phyloP scores from a whole-genome alignment of 1,284 basidiomycete species.

The Schizophyllum amplum region DNA sequence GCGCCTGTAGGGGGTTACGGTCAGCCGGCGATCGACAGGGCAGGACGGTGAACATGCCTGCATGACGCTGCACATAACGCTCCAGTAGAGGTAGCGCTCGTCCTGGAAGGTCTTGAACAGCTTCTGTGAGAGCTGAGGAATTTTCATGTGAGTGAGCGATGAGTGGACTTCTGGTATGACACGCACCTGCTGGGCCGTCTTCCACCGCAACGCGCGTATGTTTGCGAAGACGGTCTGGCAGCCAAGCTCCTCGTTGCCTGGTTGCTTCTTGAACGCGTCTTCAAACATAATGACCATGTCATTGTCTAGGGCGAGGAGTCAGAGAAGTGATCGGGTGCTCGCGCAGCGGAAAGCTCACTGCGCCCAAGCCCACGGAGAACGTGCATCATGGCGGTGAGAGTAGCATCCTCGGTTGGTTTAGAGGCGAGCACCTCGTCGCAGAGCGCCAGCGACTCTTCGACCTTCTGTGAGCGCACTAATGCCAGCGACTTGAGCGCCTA shows the following conservation, averaged over 20 bases:
- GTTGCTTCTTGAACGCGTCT: constrained; percentile 70
- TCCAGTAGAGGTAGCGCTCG: constrained; percentile 80
- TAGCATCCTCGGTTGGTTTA: constrained; percentile 61
- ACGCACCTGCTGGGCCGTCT: constrained; percentile 67
- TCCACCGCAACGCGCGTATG: constrained; percentile 70
- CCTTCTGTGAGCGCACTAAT: constrained; percentile 71
- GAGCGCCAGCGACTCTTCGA: constrained; percentile 72
- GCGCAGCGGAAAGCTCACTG: constrained; percentile 36
- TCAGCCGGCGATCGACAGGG: constrained; percentile 1
- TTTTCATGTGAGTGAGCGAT: constrained; percentile 12
- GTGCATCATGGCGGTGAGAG: constrained; percentile 74
- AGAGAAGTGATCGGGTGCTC: constrained; percentile 1
- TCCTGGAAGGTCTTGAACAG: constrained; percentile 74
- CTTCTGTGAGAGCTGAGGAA: constrained; percentile 55
- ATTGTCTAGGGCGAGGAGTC: constrained; percentile 41
- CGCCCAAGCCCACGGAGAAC: constrained; percentile 69
- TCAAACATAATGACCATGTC: constrained; percentile 78
- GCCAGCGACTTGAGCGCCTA: constrained; percentile 82
- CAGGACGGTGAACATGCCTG: constrained; percentile 38
- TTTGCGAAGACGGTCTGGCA: constrained; percentile 80
- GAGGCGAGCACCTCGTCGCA: constrained; percentile 68
- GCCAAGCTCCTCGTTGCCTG: constrained; percentile 73
- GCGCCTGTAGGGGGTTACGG: constrained; percentile 42
- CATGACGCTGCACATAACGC: constrained; percentile 70
- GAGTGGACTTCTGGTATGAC: background rate